Conservation (phyloP, 345 rosid species). For the Turnera subulata region DNA sequence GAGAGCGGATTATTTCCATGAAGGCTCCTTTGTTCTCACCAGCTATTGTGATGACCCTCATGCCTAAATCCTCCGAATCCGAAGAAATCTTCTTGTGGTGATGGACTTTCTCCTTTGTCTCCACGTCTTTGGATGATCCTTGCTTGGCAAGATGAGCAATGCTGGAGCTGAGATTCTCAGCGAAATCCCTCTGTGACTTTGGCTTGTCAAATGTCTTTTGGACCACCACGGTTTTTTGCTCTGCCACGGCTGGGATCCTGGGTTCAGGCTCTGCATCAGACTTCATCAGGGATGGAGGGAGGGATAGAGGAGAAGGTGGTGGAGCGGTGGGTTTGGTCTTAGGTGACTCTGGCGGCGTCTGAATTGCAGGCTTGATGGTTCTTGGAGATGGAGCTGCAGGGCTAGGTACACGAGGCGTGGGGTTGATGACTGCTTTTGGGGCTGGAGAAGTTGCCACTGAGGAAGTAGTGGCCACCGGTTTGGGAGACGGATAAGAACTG, state of each 20-base stretch:
- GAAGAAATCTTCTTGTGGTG: constrained; percentile 31
- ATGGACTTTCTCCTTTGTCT: constrained; percentile 23
- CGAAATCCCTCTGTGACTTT: constrained; percentile 18
- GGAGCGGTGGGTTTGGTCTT: constrained; percentile 35
- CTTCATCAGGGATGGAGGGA: constrained; percentile 64
- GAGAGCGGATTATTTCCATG: constrained; percentile 66
- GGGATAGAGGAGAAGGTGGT: constrained; percentile 65
- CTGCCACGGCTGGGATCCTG: constrained; percentile 42
- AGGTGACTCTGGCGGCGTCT: constrained; percentile 43
- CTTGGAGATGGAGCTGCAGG: constrained; percentile 15
- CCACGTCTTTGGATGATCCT: constrained; percentile 8
- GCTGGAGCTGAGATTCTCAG: constrained; percentile 15
- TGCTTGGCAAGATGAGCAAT: constrained; percentile 18
- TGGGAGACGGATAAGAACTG: constrained; percentile 6
- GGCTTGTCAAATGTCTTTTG: constrained; percentile 43
- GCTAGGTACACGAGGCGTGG: constrained; percentile 8
- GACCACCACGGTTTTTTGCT: constrained; percentile 63
- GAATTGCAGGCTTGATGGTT: constrained; percentile 18
- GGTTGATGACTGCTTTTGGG: constrained; percentile 14
- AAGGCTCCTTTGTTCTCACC: constrained; percentile 91
- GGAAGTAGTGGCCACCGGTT: constrained; percentile 4
- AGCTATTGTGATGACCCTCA: constrained; percentile 69
- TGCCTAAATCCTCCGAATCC: constrained; percentile 39
- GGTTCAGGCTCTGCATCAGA: constrained; percentile 30
- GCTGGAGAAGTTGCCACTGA: constrained; percentile 37